Base-by-base conservation (phyloP, 179 eudicot species). In the Pouteria campechiana region DNA sequence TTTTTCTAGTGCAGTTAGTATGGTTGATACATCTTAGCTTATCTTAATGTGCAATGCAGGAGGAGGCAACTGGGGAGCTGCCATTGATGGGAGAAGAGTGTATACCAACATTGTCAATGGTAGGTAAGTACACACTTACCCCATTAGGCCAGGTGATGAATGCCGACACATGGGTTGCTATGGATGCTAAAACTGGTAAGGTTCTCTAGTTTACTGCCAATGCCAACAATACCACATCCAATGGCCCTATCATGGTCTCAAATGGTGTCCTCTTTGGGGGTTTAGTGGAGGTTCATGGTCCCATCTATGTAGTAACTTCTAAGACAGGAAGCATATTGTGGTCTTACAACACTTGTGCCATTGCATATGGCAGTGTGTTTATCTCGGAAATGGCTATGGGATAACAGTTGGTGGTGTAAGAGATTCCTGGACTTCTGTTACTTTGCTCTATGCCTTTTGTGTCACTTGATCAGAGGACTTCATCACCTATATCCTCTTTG, bases 21-120 rank as follows among this genome's bases (percentile, higher is more conserved):
- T n/a, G n/a, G n/a, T n/a, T n/a, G n/a, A n/a, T n/a, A n/a, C n/a
- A n/a, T n/a, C n/a, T n/a, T n/a, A n/a, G 77, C 77, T 18, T 80
- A 81, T 4, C 86, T 78, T 7, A 78, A 81, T 37, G 73, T n/a
- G 86, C 7, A 2, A 23, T 2, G 15, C 20, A 1, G 81, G 81
- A 48, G 86, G 86, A 11, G 86, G 81, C 5, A 68, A 37, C 0
- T 74, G 81, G 86, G 86, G 86, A 25, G 58, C 86, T 2, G 81
- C 86, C 11, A 78, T 81, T 0, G 86, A 78, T 33, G 52, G 21
- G 0, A 38, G 16, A 41, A 54, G 59, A 4, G 34, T 68, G 16
- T 78, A 78, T 35, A 73, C 85, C 15, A 77, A 77, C 60, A 73
- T 78, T 5, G 76, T 67, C 21, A 74, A 78, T 38, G 44, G 55